Percentiles rank a stretch among this genome's conserved stretches.
These are phyloP conservation scores for Amanita rimosa DNA, from an alignment of 768 basidiomycete genomes.

Conservation along the genomic window DNA sequence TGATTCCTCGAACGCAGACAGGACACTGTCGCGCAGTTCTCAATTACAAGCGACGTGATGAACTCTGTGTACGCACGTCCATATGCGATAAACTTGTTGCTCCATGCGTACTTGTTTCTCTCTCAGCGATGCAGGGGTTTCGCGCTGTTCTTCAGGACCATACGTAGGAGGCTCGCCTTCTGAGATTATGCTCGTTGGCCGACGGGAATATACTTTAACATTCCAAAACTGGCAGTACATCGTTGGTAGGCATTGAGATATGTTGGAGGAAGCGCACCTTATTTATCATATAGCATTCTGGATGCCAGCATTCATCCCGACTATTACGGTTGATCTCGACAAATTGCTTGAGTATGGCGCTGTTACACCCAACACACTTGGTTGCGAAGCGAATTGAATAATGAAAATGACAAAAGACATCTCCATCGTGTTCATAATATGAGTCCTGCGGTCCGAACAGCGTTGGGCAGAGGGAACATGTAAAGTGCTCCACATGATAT, in stretches of 20 bases:
- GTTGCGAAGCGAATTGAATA: constrained; percentile 98
- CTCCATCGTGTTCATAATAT: constrained; percentile 97
- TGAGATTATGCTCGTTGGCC: constrained; percentile 51
- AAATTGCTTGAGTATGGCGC: constrained; percentile 97
- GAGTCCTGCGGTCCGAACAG: constrained; percentile 97
- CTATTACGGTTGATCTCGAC: constrained; percentile 99
- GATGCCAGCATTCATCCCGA: constrained; percentile 99
- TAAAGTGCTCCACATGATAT: constrained; percentile 99
- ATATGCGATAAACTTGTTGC: constrained; percentile 94
- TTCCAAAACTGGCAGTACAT: constrained; percentile 80
- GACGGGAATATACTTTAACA: constrained; percentile 77
- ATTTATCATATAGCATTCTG: constrained; percentile 99
- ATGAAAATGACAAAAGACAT: constrained; percentile 98
- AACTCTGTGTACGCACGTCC: constrained; percentile 64
- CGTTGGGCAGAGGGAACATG: constrained; percentile 92
- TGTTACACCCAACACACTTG: constrained; percentile 96
- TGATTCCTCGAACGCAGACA: constrained; percentile 98
- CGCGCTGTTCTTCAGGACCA: constrained; percentile 67
- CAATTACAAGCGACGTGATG: constrained; percentile 3
- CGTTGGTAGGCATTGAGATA: neutral
- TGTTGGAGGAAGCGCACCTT: constrained; percentile 47
- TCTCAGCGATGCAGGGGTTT: constrained; percentile 70
- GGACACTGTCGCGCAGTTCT: constrained; percentile 42
- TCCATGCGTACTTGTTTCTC: constrained; percentile 94
- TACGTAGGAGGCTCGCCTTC: constrained; percentile 43